Percentiles rank a stretch among this genome's conserved stretches.
Conservation (phyloP, 371 early-diverging fungal species). For the Rhizopus arrhizus region DNA sequence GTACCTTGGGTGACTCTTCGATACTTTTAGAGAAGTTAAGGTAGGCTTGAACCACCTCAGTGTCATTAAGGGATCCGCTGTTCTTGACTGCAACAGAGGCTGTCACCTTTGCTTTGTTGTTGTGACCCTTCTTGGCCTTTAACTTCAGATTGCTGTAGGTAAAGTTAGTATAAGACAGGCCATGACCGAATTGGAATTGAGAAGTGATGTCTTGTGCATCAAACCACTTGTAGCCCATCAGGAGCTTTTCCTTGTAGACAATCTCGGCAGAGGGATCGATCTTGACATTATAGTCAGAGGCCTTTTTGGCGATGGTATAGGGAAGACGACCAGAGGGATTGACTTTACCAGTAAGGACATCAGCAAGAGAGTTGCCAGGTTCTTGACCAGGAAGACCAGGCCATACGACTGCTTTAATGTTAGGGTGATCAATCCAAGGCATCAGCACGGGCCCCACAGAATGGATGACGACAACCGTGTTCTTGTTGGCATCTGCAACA, state of each 20-base stretch:
- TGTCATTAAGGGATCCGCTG: too few species aligned
- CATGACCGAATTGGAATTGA: constrained; percentile 64
- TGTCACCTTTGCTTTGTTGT: too few species aligned
- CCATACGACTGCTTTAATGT: constrained; percentile 57
- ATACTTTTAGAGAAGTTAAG: too few species aligned
- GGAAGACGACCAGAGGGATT: constrained; percentile 61
- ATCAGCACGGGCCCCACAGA: constrained; percentile 50
- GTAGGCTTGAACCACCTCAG: too few species aligned
- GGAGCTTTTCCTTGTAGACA: too few species aligned
- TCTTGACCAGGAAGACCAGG: constrained; percentile 65
- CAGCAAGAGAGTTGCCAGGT: constrained; percentile 62
- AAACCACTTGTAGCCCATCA: constrained; percentile 21
- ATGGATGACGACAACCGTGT: constrained; percentile 44
- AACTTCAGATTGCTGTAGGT: constrained; percentile 36
- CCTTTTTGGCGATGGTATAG: constrained; percentile 59
- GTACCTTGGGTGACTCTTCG: too few species aligned
- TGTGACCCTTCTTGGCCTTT: too few species aligned
- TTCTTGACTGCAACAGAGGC: too few species aligned
- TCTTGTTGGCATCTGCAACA: constrained; percentile 55
- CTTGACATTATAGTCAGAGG: constrained; percentile 36
- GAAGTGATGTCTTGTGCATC: constrained; percentile 42
- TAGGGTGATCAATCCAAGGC: constrained; percentile 61
- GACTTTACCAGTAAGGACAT: constrained; percentile 52
- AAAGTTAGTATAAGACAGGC: constrained; percentile 62
- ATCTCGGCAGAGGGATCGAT: constrained; percentile 2